Evolutionary conservation across 495 filamentous ascomycete species (phyloP), one percentile per base, ranked within the genome.

Genomic region (Aspergillus asperescens): DNA sequence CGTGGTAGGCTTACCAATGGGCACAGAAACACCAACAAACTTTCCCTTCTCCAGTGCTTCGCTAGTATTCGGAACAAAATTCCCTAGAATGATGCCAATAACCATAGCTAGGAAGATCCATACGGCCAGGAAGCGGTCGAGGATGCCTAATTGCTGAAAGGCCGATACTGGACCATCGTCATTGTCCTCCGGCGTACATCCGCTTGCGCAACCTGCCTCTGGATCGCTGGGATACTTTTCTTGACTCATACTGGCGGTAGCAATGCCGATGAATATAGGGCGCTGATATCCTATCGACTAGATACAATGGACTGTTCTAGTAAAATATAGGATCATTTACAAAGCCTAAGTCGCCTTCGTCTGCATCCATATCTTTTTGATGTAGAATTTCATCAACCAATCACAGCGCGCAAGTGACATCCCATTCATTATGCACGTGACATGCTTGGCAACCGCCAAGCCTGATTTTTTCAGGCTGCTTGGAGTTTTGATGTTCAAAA

Each of bases 31-130:
- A 1, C 78, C 82, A 5, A 81, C 77, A 65, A 94, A 90, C 32
- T 77, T 77, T 0, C 89, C 88, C 47, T 77, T 78, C 53, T 91
- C 81, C 32, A 93, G 70, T 10, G 81, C 79, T 1, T 73, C 75
- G 0, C 78, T 83, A 0, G 78, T 80, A 19, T 69, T 70, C 0
- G 80, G 76, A 4, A 88, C 88, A 54, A 90, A 89, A 64, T 90
- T 91, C 8, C 87, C 88, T 1, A 94, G 70, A 5, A 91, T 74
- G 51, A 93, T 84, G 13, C 89, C 90, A 31, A 90, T 67, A 0
- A 77, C 76, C 85, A 95, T 94, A 22, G 88, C 88, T 6, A 93
- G 81, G 32, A 95, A 78, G 62, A 94, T 93, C 89, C 90, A 93
- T 5, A 90, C 10, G 4, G 85, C 88, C 0, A 92, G 83, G 66